phyloP scores from a whole-genome alignment of 1,139 yeast species.

The Diutina catenulata region DNA sequence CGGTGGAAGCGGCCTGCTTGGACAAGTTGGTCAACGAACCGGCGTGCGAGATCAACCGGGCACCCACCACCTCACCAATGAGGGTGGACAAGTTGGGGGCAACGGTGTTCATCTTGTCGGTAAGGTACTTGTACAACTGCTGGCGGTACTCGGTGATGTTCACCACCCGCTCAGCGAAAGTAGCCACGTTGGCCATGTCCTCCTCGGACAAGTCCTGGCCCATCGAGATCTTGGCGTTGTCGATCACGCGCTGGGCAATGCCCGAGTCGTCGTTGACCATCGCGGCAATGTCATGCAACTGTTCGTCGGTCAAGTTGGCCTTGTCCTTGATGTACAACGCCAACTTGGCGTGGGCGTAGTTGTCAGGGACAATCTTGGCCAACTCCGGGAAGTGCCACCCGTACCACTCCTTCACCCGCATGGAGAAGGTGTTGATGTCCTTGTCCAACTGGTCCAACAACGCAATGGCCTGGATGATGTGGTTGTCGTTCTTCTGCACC shows the following conservation, averaged over 20 bases:
- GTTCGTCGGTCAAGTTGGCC: conserved; percentile 69
- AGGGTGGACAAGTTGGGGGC: conserved; percentile 96
- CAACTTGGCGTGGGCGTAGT: conserved; percentile 76
- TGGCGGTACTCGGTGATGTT: conserved; percentile 88
- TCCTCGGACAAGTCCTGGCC: conserved; percentile 95
- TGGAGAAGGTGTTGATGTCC: conserved; percentile 93
- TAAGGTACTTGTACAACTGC: conserved; percentile 75
- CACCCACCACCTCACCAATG: conserved; percentile 98
- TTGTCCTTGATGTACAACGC: conserved; percentile 82
- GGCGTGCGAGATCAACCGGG: conserved; percentile 94
- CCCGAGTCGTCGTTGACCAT: conserved; percentile 89
- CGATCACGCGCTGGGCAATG: conserved; percentile 83
- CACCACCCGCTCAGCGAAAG: conserved; percentile 91
- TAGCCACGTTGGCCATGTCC: conserved; percentile 81
- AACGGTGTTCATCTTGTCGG: conserved; percentile 93
- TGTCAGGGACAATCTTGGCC: conserved; percentile 90
- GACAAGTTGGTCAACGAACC: conserved; percentile 94
- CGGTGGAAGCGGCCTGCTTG: conserved; percentile 97
- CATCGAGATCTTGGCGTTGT: conserved; percentile 89
- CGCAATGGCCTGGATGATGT: conserved; percentile 97
- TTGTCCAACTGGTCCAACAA: conserved; percentile 92
- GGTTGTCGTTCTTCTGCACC: conserved; percentile 97
- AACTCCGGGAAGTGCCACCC: conserved; percentile 99
- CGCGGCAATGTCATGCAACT: conserved; percentile 81
- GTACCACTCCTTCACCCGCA: conserved; percentile 99